Base-by-base conservation (phyloP, 208 protist genomes). In the Strigomonas culicis region DNA sequence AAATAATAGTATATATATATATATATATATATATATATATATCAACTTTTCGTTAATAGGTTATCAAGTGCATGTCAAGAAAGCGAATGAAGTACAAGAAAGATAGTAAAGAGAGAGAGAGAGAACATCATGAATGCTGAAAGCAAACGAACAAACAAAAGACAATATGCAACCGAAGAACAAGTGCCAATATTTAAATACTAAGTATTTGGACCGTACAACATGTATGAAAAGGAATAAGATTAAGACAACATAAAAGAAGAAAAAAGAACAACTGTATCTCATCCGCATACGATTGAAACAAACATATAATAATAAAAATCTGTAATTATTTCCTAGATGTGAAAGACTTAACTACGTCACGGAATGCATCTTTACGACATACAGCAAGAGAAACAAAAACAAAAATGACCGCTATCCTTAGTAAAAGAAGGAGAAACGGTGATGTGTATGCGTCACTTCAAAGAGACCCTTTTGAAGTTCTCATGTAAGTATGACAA, bases 201-300 rank as follows among this genome's bases (percentile, higher is more conserved):
- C n/a, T n/a, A n/a, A n/a, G n/a, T n/a, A n/a, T n/a, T n/a, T n/a
- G n/a, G n/a, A n/a, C n/a, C n/a, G n/a, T n/a, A n/a, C n/a, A n/a
- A n/a, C n/a, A n/a, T n/a, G n/a, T n/a, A n/a, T n/a, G n/a, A n/a
- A n/a, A n/a, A n/a, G n/a, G n/a, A n/a, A n/a, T n/a, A n/a, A n/a
- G n/a, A n/a, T n/a, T n/a, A 32, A 36, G 0, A 10, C 25, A 27
- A 4, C 2, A 61, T 55, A 41, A 41, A 58, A 60, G 27, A 4
- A 61, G 39, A 69, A 63, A 69, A 44, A 59, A 32, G 30, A 59
- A 59, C 11, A 59, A 10, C 10, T 11, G 49, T 46, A n/a, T 46
- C 39, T 10, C 39, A n/a, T n/a, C n/a, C n/a, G n/a, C 39, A 17
- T 10, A 46, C 39, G 17, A 46, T 46, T 46, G 11, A 8, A 22